Conservation (phyloP, 2,329 filamentous ascomycete species). For the Elsinoe ampelina region DNA sequence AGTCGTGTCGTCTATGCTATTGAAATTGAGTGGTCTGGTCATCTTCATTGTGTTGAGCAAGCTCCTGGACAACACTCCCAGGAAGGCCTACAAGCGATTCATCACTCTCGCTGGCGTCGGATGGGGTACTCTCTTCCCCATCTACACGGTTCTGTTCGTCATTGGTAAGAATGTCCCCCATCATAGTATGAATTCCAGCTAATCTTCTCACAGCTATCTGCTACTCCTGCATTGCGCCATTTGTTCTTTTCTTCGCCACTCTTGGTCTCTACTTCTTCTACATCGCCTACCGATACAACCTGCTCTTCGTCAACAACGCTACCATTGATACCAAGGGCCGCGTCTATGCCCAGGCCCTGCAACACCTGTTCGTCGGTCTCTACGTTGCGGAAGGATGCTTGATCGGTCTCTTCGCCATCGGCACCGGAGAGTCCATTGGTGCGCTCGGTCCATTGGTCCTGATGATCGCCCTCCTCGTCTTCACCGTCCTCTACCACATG, state of each 20-base stretch:
- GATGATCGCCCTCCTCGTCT: slow-evolving; percentile 67
- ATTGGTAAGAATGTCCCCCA: slow-evolving; percentile 47
- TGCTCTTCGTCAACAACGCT: slow-evolving; percentile 77
- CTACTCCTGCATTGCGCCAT: slow-evolving; percentile 77
- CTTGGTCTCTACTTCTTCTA: slow-evolving; percentile 75
- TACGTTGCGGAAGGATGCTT: slow-evolving; percentile 77
- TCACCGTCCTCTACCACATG: slow-evolving; percentile 67
- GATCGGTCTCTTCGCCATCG: slow-evolving; percentile 71
- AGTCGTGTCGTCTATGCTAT: slow-evolving; percentile 62
- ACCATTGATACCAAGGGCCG: slow-evolving; percentile 79
- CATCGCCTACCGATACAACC: slow-evolving; percentile 79
- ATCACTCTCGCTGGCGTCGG: slow-evolving; percentile 60
- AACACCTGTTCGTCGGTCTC: slow-evolving; percentile 74
- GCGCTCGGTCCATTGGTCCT: slow-evolving; percentile 59
- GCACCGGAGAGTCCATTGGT: slow-evolving; percentile 41
- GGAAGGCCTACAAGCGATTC: slow-evolving; percentile 73
- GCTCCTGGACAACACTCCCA: slow-evolving; percentile 65
- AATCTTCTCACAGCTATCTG: slow-evolving; percentile 51
- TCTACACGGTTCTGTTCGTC: slow-evolving; percentile 71
- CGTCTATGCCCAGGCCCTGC: slow-evolving; percentile 76
- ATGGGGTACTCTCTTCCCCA: slow-evolving; percentile 75
- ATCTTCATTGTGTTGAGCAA: slow-evolving; percentile 66
- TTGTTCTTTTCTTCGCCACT: slow-evolving; percentile 74
- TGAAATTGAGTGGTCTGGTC: slow-evolving; percentile 65
- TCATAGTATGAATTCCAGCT: not conserved